A percentile compares a stretch with the other conserved stretches of the same genome.
Evolutionary conservation across 2,329 filamentous ascomycete genomes (phyloP).

Genomic region (Phaeosphaeriaceae sp.): DNA sequence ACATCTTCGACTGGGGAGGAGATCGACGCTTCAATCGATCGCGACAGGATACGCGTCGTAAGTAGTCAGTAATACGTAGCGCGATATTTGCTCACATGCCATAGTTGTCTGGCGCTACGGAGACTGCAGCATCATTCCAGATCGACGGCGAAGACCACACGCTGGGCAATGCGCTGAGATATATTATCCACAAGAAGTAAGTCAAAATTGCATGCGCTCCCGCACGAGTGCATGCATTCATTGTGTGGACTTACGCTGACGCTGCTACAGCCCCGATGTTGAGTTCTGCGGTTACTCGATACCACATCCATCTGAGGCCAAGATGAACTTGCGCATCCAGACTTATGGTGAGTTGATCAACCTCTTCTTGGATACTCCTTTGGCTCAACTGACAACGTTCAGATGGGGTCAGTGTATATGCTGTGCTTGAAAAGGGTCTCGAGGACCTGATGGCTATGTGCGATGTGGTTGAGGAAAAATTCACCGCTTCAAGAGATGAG

Average conservation of each 20-base stretch:
- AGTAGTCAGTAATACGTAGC: neutral
- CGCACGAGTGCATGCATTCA: neutral
- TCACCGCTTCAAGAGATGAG: slow-evolving; percentile 70
- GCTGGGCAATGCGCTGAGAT: slow-evolving; percentile 89
- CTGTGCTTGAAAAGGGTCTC: slow-evolving; percentile 89
- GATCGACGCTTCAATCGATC: slow-evolving; percentile 45
- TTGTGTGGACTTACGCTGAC: slow-evolving; percentile 2
- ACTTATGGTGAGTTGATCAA: slow-evolving; percentile 77
- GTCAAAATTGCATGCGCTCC: slow-evolving; percentile 27
- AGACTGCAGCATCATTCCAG: slow-evolving; percentile 92
- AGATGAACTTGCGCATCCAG: slow-evolving; percentile 98
- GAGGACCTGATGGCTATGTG: slow-evolving; percentile 89
- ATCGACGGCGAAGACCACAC: slow-evolving; percentile 95
- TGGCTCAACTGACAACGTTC: neutral
- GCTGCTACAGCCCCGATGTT: slow-evolving; percentile 75
- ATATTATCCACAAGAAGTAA: slow-evolving; percentile 99
- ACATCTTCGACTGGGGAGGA: slow-evolving; percentile 34
- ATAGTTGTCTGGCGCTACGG: slow-evolving; percentile 81
- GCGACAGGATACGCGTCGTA: slow-evolving; percentile 56
- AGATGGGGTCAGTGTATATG: slow-evolving; percentile 82
- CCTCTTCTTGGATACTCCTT: neutral
- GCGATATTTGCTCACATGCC: neutral
- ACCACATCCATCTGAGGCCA: slow-evolving; percentile 91
- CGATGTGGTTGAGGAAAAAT: slow-evolving; percentile 92
- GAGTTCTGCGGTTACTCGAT: slow-evolving; percentile 99